Percentiles rank a stretch among this genome's conserved stretches.
Conservation (phyloP, 371 early-diverging fungal genomes). For the Syncephalastrum monosporum region DNA sequence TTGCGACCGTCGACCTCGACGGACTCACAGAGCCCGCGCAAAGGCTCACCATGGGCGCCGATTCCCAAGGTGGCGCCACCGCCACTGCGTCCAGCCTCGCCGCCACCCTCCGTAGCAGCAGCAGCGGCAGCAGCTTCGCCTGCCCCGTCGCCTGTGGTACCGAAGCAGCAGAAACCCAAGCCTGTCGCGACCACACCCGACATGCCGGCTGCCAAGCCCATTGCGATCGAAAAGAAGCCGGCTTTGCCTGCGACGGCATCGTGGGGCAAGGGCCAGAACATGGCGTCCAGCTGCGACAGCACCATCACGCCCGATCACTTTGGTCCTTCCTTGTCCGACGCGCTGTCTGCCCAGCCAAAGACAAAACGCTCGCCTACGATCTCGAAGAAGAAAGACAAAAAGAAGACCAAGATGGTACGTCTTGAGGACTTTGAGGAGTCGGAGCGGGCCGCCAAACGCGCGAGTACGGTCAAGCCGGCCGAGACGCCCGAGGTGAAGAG, state of each 20-base stretch:
- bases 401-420: slow-evolving; percentile 45
- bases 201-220: slow-evolving; percentile 18
- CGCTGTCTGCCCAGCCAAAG: slow-evolving; percentile 41
- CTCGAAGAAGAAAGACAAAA: slow-evolving; percentile 44
- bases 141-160: slow-evolving; percentile 12
- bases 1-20: slow-evolving; percentile 9
- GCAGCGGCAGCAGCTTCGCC: neutral
- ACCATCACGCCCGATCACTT: slow-evolving; percentile 42
- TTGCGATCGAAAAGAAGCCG: slow-evolving; percentile 35
- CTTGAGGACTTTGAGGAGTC: slow-evolving; percentile 41
- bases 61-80: slow-evolving; percentile 39
- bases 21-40: neutral
- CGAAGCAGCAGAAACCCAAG: slow-evolving; percentile 8
- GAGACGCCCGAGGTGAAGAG: too few relatives aligned
- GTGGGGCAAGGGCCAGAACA: slow-evolving; percentile 50
- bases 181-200: slow-evolving; percentile 16
- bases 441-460: neutral
- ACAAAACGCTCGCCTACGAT: slow-evolving; percentile 35
- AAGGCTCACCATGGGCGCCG: slow-evolving; percentile 35
- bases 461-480: too few relatives aligned
- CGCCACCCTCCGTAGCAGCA: slow-evolving; percentile 5
- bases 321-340: slow-evolving; percentile 48
- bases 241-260: slow-evolving; percentile 66
- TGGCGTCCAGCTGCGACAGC: slow-evolving; percentile 27
- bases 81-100: slow-evolving; percentile 16